phyloP scores from a whole-genome alignment of 2,329 filamentous ascomycete species.

The Fusarium piperis region DNA sequence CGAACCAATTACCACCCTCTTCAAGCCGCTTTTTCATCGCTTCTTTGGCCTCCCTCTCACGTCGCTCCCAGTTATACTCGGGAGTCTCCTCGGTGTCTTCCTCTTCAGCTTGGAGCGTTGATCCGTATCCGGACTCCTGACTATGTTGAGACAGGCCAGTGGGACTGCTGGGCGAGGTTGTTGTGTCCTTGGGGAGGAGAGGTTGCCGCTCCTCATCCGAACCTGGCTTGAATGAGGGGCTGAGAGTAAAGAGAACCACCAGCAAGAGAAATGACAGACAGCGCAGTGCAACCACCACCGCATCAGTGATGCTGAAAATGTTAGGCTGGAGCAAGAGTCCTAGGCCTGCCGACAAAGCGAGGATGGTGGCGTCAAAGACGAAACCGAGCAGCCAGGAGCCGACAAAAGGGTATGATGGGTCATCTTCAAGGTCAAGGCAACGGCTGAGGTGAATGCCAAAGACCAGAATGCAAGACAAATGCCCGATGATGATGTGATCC shows the following conservation, averaged over 20 bases:
- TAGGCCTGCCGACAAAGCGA: conserved; percentile 40
- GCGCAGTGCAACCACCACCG: conserved; percentile 27
- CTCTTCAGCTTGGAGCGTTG: conserved; percentile 51
- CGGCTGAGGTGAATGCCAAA: conserved; percentile 69
- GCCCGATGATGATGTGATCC: conserved; percentile 63
- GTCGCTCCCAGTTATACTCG: conserved; percentile 65
- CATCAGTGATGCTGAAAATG: conserved; percentile 39
- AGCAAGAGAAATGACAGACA: conserved; percentile 33
- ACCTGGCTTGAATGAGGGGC: conserved; percentile 33
- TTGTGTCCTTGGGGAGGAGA: conserved; percentile 55
- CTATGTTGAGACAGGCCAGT: conserved; percentile 26
- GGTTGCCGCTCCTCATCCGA: conserved; percentile 68
- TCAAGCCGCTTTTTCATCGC: conserved; percentile 75
- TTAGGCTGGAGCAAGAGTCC: conserved; percentile 1
- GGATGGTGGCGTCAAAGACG: conserved; percentile 62
- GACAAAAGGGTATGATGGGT: conserved; percentile 71
- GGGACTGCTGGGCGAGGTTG: conserved; percentile 35
- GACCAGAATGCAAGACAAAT: conserved; percentile 69
- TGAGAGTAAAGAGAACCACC: conserved; percentile 18
- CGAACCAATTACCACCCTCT: conserved; percentile 79
- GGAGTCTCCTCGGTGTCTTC: conserved; percentile 51
- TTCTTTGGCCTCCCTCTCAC: conserved; percentile 63
- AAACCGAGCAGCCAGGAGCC: conserved; percentile 70
- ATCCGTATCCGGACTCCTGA: conserved; percentile 52
- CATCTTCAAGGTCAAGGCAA: conserved; percentile 59